A percentile compares a stretch with the other conserved stretches of the same genome.
Evolutionary conservation across 2,329 filamentous ascomycete genomes (phyloP).

Genomic region (Alternaria ventricosa): DNA sequence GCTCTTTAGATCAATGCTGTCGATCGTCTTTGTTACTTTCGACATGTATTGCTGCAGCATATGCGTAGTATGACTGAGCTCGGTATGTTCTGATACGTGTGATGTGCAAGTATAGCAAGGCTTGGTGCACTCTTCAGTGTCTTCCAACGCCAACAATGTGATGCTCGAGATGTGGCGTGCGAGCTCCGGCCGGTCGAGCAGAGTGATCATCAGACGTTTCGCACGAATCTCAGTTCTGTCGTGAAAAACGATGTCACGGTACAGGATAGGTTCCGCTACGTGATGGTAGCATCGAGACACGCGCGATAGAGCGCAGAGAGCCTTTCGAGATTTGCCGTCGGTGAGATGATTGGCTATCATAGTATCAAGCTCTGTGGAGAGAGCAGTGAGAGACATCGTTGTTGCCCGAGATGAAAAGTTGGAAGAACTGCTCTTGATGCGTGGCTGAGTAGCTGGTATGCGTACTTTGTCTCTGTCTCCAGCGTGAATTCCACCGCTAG

Average conservation of each 20-base stretch:
- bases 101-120: not conserved
- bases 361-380: not conserved
- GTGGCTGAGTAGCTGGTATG: not conserved
- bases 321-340: not conserved
- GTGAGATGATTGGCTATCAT: not conserved
- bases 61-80: not conserved
- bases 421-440: not conserved
- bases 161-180: not conserved
- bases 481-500: not conserved
- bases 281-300: not conserved
- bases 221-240: not conserved
- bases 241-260: not conserved
- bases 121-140: not conserved
- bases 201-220: not conserved
- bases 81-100: not conserved
- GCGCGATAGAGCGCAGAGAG: not conserved
- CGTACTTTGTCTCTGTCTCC: no score
- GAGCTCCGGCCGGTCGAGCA: not conserved
- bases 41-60: not conserved
- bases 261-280: not conserved
- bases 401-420: not conserved
- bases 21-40: not conserved
- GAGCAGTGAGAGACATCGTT: not conserved
- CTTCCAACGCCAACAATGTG: not conserved
- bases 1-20: not conserved